These are phyloP conservation scores for Metschnikowia shivogae DNA, from an alignment of 805 yeast species.

Conservation along the genomic window DNA sequence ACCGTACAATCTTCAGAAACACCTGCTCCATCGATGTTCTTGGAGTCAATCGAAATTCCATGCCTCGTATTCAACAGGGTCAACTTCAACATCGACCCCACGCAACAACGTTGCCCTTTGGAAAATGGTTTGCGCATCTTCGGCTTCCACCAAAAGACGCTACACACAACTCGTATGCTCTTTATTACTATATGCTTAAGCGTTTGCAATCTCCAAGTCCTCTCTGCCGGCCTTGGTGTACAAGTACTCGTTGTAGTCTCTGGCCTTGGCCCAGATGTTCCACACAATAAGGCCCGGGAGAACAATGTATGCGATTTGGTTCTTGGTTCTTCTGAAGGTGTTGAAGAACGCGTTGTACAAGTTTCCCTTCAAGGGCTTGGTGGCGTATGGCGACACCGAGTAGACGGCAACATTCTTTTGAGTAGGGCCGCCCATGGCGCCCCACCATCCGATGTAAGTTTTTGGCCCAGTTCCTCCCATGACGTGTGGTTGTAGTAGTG, in stretches of 20 bases:
- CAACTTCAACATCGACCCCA: no score
- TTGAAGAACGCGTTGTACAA: constrained; percentile 85
- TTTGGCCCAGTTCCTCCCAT: constrained; percentile 73
- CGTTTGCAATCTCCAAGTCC: constrained; percentile 72
- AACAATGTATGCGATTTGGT: constrained; percentile 73
- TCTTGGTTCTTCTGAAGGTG: constrained; percentile 87
- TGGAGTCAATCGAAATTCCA: no score
- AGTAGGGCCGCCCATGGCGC: constrained; percentile 73
- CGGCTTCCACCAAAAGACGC: neutral
- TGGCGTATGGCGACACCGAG: constrained; percentile 91
- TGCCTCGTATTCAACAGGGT: no score
- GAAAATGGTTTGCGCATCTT: no score
- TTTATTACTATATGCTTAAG: constrained; percentile 19
- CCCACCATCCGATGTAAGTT: constrained; percentile 98
- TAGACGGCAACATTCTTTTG: constrained; percentile 85
- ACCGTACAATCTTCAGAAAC: no score
- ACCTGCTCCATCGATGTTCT: no score
- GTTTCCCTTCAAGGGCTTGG: constrained; percentile 85
- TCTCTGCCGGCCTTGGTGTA: constrained; percentile 98
- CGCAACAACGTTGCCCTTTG: no score
- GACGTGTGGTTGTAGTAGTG: constrained; percentile 4
- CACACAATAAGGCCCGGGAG: constrained; percentile 79
- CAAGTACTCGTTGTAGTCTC: constrained; percentile 87
- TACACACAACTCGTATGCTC: constrained; percentile 2
- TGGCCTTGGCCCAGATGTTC: constrained; percentile 82